phyloP scores from a whole-genome alignment of 2,329 filamentous ascomycete genomes.

The Epichloe amarillans region DNA sequence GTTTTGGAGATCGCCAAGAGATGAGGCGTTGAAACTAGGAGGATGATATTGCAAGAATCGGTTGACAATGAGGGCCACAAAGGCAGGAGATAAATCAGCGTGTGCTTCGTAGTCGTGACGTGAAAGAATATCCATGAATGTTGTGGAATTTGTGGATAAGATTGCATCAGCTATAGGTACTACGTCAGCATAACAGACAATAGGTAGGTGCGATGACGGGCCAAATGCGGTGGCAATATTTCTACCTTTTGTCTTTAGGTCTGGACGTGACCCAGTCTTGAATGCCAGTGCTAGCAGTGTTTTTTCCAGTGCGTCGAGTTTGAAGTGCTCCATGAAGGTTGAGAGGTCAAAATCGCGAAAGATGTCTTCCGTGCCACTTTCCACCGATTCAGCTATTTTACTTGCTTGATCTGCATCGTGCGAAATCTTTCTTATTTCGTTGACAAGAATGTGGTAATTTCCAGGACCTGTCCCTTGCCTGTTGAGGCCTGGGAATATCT shows the following conservation, averaged over 20 bases:
- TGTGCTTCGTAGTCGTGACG: conserved; percentile 49
- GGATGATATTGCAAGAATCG: conserved; percentile 79
- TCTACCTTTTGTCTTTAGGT: conserved; percentile 81
- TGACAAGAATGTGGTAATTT: conserved; percentile 69
- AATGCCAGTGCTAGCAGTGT: conserved; percentile 80
- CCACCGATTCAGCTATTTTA: conserved; percentile 88
- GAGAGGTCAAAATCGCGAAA: conserved; percentile 96
- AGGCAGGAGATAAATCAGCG: conserved; percentile 51
- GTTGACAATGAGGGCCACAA: conserved; percentile 71
- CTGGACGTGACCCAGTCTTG: conserved; percentile 64
- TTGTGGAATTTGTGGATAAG: conserved; percentile 62
- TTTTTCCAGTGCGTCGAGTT: conserved; percentile 77
- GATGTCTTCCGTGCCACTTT: conserved; percentile 79
- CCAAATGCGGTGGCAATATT: conserved; percentile 2
- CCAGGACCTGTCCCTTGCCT: conserved; percentile 62
- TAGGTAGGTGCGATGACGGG: neutral
- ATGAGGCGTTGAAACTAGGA: conserved; percentile 68
- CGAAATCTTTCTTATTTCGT: conserved; percentile 77
- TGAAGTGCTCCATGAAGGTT: conserved; percentile 92
- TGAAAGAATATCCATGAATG: conserved; percentile 66
- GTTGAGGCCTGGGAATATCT: conserved; percentile 74
- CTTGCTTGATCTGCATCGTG: conserved; percentile 69
- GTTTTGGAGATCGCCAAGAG: conserved; percentile 54
- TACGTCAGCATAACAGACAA: conserved; percentile 11
- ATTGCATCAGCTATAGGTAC: conserved; percentile 65